A percentile compares a stretch with the other conserved stretches of the same genome.
Conservation (phyloP, 1,284 basidiomycete genomes). For the Apiotrichum montevideense region DNA sequence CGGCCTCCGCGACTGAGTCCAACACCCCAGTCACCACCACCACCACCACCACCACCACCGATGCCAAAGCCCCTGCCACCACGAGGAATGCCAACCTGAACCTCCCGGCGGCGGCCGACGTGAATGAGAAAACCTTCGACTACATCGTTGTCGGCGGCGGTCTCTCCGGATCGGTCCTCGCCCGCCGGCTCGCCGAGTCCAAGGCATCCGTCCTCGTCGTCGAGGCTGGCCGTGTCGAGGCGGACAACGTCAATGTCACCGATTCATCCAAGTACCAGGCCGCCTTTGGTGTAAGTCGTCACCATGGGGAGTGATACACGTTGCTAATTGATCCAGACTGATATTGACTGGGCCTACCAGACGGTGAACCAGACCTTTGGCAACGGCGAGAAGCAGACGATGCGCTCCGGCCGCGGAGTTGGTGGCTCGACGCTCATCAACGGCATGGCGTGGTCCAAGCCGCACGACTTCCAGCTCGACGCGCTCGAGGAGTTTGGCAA, state of each 20-base stretch:
- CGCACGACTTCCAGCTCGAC: slow-evolving; percentile 37
- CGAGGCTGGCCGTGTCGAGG: slow-evolving; percentile 35
- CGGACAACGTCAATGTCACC: slow-evolving; percentile 23
- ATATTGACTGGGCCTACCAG: slow-evolving; percentile 37
- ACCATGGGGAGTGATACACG: neutral
- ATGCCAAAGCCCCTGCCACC: too few species aligned
- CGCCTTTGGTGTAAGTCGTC: slow-evolving; percentile 22
- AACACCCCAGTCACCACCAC: too few species aligned
- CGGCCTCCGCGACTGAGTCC: too few species aligned
- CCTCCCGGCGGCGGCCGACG: neutral
- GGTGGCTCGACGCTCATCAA: slow-evolving; percentile 45
- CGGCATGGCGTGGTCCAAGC: slow-evolving; percentile 43
- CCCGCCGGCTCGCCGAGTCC: slow-evolving; percentile 55
- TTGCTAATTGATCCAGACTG: slow-evolving; percentile 11
- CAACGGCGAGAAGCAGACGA: slow-evolving; percentile 12
- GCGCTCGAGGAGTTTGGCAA: slow-evolving; percentile 35
- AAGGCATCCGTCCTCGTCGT: slow-evolving; percentile 45
- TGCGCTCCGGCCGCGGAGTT: slow-evolving; percentile 28
- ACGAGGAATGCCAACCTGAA: too few species aligned
- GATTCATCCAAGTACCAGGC: slow-evolving; percentile 21
- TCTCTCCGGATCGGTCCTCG: slow-evolving; percentile 58
- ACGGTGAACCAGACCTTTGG: slow-evolving; percentile 32
- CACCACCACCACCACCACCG: too few species aligned
- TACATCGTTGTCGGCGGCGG: slow-evolving; percentile 65
- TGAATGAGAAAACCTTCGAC: slow-evolving; percentile 51